These are phyloP conservation scores for Asclepias syriaca DNA, from an alignment of 257 asterid genomes.

Conservation along the genomic window DNA sequence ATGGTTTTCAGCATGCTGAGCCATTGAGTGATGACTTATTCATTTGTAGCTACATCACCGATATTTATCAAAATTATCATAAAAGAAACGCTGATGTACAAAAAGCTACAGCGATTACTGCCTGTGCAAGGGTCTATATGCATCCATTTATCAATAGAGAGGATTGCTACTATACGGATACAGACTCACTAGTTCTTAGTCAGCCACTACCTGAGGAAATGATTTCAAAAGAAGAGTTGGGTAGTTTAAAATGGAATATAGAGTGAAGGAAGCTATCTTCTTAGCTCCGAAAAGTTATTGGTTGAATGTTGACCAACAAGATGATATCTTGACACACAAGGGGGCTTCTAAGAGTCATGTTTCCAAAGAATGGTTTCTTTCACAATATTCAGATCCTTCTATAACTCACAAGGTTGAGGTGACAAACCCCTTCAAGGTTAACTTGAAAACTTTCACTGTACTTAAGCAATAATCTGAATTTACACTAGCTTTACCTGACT, in stretches of 20 bases:
- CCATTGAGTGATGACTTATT: neutral
- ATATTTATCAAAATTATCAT: neutral
- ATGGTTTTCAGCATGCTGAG: neutral
- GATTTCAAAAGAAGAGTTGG: neutral
- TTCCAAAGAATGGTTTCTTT: too few relatives aligned
- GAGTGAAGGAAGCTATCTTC: neutral
- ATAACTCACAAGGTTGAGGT: too few relatives aligned
- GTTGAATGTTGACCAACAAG: neutral
- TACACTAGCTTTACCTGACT: too few relatives aligned
- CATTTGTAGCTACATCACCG: neutral
- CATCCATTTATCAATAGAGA: slow-evolving; percentile 4
- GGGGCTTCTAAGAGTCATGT: neutral
- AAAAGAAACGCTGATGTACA: neutral
- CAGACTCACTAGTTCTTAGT: slow-evolving; percentile 7
- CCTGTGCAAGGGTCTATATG: slow-evolving; percentile 8
- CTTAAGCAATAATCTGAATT: too few relatives aligned
- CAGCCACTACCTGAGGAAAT: slow-evolving; percentile 2
- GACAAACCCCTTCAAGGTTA: neutral
- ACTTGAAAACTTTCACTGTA: neutral
- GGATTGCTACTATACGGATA: slow-evolving; percentile 1
- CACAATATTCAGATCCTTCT: too few relatives aligned
- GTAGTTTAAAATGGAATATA: neutral
- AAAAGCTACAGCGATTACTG: neutral
- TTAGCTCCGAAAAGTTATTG: neutral
- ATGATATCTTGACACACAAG: neutral